Conservation (phyloP, 371 early-diverging fungal genomes). For the Circinella umbellata region DNA sequence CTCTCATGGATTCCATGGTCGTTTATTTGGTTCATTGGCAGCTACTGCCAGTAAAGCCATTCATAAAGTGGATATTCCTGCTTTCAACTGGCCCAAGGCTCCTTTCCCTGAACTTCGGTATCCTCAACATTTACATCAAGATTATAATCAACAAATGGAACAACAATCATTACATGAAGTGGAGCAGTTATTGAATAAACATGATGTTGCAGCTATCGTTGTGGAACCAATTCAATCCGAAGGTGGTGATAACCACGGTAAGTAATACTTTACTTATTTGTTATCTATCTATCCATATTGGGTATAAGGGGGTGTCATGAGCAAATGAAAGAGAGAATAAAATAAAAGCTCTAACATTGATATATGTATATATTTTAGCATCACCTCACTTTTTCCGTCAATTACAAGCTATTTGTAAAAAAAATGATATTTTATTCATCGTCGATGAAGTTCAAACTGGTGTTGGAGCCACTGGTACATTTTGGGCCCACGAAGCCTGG, state of each 20-base stretch:
- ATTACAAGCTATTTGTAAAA: constrained; percentile 67
- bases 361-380: constrained; percentile 39
- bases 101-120: constrained; percentile 70
- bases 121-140: constrained; percentile 60
- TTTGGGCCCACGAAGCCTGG: constrained; percentile 84
- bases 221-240: constrained; percentile 87
- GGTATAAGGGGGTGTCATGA: not conserved
- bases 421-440: constrained; percentile 72
- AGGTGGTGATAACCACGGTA: constrained; percentile 80
- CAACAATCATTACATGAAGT: constrained; percentile 54
- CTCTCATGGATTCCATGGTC: constrained; percentile 71
- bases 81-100: constrained; percentile 71
- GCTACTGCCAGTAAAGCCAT: constrained; percentile 75
- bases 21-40: constrained; percentile 75
- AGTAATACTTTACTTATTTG: not conserved
- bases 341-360: not conserved
- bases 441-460: constrained; percentile 90
- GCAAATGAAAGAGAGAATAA: too few species aligned
- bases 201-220: constrained; percentile 74
- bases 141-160: constrained; percentile 63
- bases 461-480: constrained; percentile 82
- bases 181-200: constrained; percentile 48
- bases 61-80: constrained; percentile 78
- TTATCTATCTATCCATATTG: constrained; percentile 6
- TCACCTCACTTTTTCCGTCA: constrained; percentile 70